Evolutionary conservation across 2,329 filamentous ascomycete genomes (phyloP), one percentile per base, ranked within the genome.

Genomic region (Cercospora beticola): DNA sequence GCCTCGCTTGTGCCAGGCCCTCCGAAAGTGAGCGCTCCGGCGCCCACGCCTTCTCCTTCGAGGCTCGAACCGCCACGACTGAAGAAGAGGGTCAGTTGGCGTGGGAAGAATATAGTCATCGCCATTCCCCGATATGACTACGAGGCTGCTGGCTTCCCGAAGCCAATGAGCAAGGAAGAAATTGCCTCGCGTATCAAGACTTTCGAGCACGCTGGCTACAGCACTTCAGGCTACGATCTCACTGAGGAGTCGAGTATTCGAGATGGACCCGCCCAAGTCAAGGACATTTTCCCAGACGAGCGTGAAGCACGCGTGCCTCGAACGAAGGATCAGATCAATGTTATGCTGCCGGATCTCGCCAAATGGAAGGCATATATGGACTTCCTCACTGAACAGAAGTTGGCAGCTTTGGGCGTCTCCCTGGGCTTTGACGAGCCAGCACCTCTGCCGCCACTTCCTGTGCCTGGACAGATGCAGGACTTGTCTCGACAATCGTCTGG

Each of bases 371-470:
- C 88, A 28, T 97, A 98, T 79, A 91, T 94, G 68, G 87, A 91
- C 65, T 90, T 91, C 73, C 83, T 98, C 40, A 89, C 92, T 73
- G 95, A 99, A 82, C 93, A 94, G 69, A 99, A 97, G 81, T 85
- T 99, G 63, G 89, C 93, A 70, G 94, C 94, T 62, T 85, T 99
- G 65, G 95, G 95, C 72, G 95, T 98, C 12, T 93, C 89, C 18
- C 86, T 92, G 69, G 92, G 89, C 40, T 89, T 90, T 60, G 92
- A 95, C 62, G 87, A 89, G 10, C 81, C 82, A 30, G 82, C 86
- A 69, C 80, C 85, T 63, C 82, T 86, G 4, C 82, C 85, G 36
- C 68, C 68, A 4, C 60, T 54, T 43, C 64, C 67, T 49, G 62
- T 52, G 21, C 58, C 56, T 10, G n/a, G 43, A 30, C 68, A 64